Evolutionary conservation across 495 filamentous ascomycete species (phyloP), one percentile per base, ranked within the genome.

Genomic region (Rhypophila decipiens): DNA sequence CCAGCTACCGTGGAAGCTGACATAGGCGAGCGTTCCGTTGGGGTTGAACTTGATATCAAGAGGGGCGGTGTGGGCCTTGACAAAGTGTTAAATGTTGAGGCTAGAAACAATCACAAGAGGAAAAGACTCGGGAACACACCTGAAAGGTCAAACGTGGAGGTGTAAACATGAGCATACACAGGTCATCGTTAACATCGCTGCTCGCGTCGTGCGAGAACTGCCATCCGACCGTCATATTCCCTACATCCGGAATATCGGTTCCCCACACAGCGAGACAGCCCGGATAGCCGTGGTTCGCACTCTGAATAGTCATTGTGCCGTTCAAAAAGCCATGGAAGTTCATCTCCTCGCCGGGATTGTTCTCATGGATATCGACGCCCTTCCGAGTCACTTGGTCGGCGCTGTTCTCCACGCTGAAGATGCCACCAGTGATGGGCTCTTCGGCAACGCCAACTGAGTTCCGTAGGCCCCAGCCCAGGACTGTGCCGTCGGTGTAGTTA

Each of bases 331-430:
- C 86, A 12, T 83, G 79, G 62, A 72, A 86, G 58, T 88, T 90
- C 46, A 88, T 61, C 53, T 88, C 83, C 58, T 88, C 86, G 11
- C 79, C 83, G 0, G 86, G 86, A 52, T 88, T 88, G 33, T 87
- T 71, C 34, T 76, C 56, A 54, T 87, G 83, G 29, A 87, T 75
- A 50, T 87, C 82, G 17, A 63, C 48, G 1, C 72, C 73, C 0
- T 34, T 27, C 10, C 85, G 72, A 8, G 44, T 52, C n/a, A 87
- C 68, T 5, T 84, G 43, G 55, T 89, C 85, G 3, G 76, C 82
- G 23, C 75, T 81, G 56, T 89, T 90, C 59, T 90, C 86, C 15
- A 89, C 85, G 5, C 72, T 76, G 68, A 76, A 90, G 51, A 89
- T 66, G 24, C 69, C 71, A 18, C 76, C 73, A 1, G 57, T 70